Percentiles rank a stretch among this genome's conserved stretches.
Evolutionary conservation across 352 stramenopile species (phyloP).

Genomic region (Thalassiosira livingstoniorum): DNA sequence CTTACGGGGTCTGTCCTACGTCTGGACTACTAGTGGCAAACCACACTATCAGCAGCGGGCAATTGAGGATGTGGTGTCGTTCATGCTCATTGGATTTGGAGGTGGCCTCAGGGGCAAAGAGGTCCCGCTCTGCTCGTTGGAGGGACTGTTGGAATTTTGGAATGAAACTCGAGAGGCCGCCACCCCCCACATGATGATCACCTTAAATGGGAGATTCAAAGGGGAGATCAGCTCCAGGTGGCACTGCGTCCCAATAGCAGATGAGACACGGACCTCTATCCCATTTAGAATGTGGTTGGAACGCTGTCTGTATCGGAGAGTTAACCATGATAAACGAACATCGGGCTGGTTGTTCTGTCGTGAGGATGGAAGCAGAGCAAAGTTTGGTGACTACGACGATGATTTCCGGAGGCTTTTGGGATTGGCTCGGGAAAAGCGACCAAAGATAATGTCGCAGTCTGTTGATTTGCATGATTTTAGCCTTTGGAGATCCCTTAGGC

Average conservation of each 20-base stretch:
- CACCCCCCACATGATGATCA: constrained; percentile 28
- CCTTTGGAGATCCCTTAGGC: constrained; percentile 11
- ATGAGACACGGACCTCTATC: constrained; percentile 4
- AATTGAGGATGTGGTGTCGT: constrained; percentile 16
- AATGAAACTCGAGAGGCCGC: not conserved
- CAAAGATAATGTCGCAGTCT: not conserved
- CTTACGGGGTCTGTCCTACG: too few relatives aligned
- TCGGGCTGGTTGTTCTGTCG: constrained; percentile 20
- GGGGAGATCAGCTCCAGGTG: constrained; percentile 27
- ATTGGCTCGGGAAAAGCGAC: not conserved
- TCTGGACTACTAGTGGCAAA: not conserved
- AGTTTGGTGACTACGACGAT: constrained; percentile 21
- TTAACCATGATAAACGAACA: not conserved
- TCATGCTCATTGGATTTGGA: constrained; percentile 23
- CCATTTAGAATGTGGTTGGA: constrained; percentile 30
- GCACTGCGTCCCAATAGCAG: constrained; percentile 30
- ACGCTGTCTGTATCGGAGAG: constrained; percentile 1
- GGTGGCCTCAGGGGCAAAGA: constrained; percentile 24
- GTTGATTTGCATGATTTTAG: constrained; percentile 9
- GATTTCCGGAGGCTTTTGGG: constrained; percentile 8
- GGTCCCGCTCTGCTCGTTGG: constrained; percentile 20
- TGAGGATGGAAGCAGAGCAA: not conserved
- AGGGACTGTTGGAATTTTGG: constrained; percentile 27
- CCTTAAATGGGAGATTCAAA: constrained; percentile 38
- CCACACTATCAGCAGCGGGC: not conserved